Base-by-base conservation (phyloP, 2,329 filamentous ascomycete species). In the Colletotrichum sublineola region DNA sequence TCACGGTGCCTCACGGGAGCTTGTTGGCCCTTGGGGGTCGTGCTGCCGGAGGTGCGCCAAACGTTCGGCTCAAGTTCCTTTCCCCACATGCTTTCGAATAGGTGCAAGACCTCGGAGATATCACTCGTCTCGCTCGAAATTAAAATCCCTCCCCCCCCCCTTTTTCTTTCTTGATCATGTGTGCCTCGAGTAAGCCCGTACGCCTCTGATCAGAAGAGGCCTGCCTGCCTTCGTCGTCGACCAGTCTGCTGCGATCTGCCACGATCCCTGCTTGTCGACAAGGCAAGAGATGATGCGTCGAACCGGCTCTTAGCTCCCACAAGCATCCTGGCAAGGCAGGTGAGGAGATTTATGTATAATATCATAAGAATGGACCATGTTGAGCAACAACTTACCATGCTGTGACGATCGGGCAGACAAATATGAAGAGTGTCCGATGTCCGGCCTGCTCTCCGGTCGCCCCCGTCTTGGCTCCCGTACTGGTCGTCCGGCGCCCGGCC, bases 401-500 rank as follows among this genome's bases (percentile, higher is more conserved):
- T 33, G 46, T 53, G 33, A 33, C 11, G 6, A 11, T 50, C 61
- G 46, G 46, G 36, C 48, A 8, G 48, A n/a, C 29, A 20, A 12
- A 12, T n/a, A 53, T 9, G 46, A 63, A 42, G 14, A 40, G 6
- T 33, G 48, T n/a, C 48, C 36, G 24, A 20, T 50, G 46, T 53
- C 46, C 46, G n/a, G 33, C 18, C 58, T 31, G 29, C 8, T 20
- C 58, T 44, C 31, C 18, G 53, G 11, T 33, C 18, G 20, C 5
- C 6, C 52, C 53, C 33, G 11, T 38, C 55, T 57, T 57, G 15
- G 55, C 52, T 55, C 48, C 50, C 44, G 62, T 55, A 33, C 48
- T 31, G 48, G 60, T 48, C 67, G 68, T 67, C 63, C 68, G 63
- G 56, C 24, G 12, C 33, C 40, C 50, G 64, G 68, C 64, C 64